phyloP scores from a whole-genome alignment of 176 grass and related monocot genomes.

The Microstegium vimineum region DNA sequence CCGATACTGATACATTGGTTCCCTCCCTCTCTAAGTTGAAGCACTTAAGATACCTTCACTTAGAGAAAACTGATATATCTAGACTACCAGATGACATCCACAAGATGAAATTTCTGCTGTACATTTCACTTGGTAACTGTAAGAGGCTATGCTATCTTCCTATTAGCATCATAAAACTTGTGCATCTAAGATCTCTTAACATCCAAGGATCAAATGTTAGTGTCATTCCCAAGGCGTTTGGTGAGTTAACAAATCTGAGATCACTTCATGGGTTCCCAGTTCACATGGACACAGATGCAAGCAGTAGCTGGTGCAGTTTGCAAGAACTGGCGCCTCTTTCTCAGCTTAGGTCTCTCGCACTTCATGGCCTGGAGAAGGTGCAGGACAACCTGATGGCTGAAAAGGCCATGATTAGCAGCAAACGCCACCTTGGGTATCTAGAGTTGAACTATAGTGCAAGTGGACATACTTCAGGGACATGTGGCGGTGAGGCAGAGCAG shows the following conservation, averaged over 20 bases:
- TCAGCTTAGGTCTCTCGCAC: accelerated
- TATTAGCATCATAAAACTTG: not conserved
- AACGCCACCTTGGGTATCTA: not conserved
- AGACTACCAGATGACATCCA: not conserved
- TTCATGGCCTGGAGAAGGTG: not conserved
- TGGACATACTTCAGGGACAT: not conserved
- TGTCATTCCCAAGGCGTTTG: not conserved
- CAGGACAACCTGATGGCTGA: not conserved
- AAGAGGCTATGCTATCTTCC: not conserved
- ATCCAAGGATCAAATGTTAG: not conserved
- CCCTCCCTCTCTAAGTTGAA: not conserved
- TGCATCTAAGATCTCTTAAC: not conserved
- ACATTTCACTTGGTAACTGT: not conserved
- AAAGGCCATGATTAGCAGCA: not conserved
- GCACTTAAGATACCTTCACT: conserved; percentile 5
- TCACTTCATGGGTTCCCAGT: not conserved
- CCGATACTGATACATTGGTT: not conserved
- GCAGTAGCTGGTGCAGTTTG: not conserved
- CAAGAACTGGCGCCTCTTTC: not conserved
- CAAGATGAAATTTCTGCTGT: not conserved
- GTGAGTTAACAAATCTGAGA: not conserved
- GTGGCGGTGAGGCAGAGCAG: not conserved
- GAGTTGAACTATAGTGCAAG: not conserved
- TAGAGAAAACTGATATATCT: not conserved
- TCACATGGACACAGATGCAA: not conserved